Evolutionary conservation across 305 asterid species (phyloP), one percentile per base, ranked within the genome.

Genomic region (Rubia balearica): DNA sequence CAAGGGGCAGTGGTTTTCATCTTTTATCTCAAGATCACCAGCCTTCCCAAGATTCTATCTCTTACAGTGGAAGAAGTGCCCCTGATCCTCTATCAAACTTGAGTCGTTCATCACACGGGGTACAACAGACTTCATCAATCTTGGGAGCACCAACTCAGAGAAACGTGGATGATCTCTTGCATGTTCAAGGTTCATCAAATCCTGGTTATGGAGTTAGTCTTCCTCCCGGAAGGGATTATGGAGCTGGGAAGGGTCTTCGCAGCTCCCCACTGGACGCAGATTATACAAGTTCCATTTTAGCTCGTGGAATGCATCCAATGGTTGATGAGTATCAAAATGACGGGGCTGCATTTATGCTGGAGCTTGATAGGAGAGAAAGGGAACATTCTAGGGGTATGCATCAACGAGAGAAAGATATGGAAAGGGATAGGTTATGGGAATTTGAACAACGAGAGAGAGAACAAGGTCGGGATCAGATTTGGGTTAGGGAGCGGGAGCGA

Each of bases 141-240:
- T 85, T 91, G 83, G 98, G 99, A 33, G 93, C 98, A 67, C 96
- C 89, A 73, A 98, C 99, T 61, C 90, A 71, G 65, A 87, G 88
- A 81, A 83, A 72, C 63, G 78, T 84, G 40, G 98, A 95, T 49
- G 97, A 94, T 72, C 85, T 81, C 75, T 74, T 85, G 42, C 90
- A 88, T 76, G 77, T 85, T 76, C 96, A 81, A 74, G 81, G 82
- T 81, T 85, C 96, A 69, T 76, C 90, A 65, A 88, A 87, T 85
- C 94, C 98, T 75, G 98, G 98, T 71, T 95, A 95, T 71, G 99
- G 99, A 70, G 97, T 95, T 80, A 95, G 99, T 87, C 86, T 95
- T 79, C 99, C 99, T 74, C 98, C 99, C 40, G 99, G 99, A 62
- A 88, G 99, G 79, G 97, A 89, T 79, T 95, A 95, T 74, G 97